phyloP scores from a whole-genome alignment of 1,284 basidiomycete species.

The Fomitiporia mediterranea region DNA sequence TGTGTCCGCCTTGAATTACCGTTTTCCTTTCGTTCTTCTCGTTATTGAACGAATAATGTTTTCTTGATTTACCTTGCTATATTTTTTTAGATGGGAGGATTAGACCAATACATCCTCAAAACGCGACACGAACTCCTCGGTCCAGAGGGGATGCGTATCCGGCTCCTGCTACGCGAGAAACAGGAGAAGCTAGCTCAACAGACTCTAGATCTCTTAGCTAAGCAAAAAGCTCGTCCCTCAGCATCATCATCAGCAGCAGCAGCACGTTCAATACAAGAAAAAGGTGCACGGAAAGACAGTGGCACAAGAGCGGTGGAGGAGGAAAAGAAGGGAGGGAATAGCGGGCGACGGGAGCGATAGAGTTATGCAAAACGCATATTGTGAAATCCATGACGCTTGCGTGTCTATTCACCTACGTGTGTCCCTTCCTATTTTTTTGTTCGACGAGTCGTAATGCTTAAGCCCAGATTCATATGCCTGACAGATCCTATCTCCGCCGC shows the following conservation, averaged over 20 bases:
- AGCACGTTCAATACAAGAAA: no score
- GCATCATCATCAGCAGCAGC: no score
- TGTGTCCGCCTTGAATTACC: background rate
- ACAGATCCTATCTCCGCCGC: no score
- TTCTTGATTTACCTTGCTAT: background rate
- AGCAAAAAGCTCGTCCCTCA: no score
- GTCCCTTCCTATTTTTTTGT: no score
- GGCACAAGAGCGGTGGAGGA: background rate
- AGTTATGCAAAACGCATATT: background rate
- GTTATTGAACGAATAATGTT: background rate
- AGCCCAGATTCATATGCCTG: no score
- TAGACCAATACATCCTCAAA: conserved; percentile 73
- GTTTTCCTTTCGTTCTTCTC: background rate
- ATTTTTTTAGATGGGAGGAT: conserved; percentile 55
- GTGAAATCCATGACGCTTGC: background rate
- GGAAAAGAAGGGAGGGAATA: background rate
- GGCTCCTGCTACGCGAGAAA: conserved; percentile 50
- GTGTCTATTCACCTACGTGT: no score
- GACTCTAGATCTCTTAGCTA: no score
- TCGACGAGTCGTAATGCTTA: no score
- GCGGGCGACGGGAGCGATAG: background rate
- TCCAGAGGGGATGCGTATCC: conserved; percentile 69
- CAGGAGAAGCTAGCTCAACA: conserved; percentile 26
- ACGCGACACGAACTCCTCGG: conserved; percentile 65
- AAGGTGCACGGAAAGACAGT: no score